Base-by-base conservation (phyloP, 352 stramenopile species). In the Globisporangium rhizosaccharum region DNA sequence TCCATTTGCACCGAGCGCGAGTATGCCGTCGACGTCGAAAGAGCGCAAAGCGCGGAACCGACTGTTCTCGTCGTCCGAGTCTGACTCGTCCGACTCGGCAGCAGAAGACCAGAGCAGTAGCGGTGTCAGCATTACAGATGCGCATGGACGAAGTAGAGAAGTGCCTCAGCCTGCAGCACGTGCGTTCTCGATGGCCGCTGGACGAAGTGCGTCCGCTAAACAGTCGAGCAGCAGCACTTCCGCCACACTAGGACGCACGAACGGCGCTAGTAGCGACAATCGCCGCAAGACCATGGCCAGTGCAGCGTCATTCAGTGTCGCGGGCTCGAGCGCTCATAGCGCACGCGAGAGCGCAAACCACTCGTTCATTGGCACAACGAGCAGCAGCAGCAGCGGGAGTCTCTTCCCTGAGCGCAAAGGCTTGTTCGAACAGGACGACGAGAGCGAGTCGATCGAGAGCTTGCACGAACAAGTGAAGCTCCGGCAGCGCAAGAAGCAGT, bases 381-480 rank as follows among this genome's bases (percentile, higher is more conserved):
- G 18, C 44, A 49, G 10, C 5, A n/a, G 41, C 44, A 49, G 10
- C 36, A 45, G 20, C 33, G 12, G 33, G 25, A 39, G 45, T 6
- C 28, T 48, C 28, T 52, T 56, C 2, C 54, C 48, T 0, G 83
- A 88, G 50, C 70, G 83, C 1, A 86, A 83, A 14, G 84, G 84
- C 1, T 65, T 93, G 10, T 93, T 93, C 58, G 84, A 93, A 55
- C 68, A 74, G 11, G 82, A 90, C 23, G 84, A 93, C 30, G 83
- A 92, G 10, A 59, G 66, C 25, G 84, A 91, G 39, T 88, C 84
- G 42, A 49, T 49, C n/a, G 44, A 49, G 44, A 28, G 44, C 44
- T 18, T 49, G 17, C 44, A 49, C 17, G 44, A 18, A n/a, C 44
- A 49, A 1, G 82, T 84, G 23, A 89, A 89, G 68, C 59, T 85